Percentiles rank a stretch among this genome's conserved stretches.
Conservation (phyloP, 192 early-diverging fungal species). For the Coemansia sp. region DNA sequence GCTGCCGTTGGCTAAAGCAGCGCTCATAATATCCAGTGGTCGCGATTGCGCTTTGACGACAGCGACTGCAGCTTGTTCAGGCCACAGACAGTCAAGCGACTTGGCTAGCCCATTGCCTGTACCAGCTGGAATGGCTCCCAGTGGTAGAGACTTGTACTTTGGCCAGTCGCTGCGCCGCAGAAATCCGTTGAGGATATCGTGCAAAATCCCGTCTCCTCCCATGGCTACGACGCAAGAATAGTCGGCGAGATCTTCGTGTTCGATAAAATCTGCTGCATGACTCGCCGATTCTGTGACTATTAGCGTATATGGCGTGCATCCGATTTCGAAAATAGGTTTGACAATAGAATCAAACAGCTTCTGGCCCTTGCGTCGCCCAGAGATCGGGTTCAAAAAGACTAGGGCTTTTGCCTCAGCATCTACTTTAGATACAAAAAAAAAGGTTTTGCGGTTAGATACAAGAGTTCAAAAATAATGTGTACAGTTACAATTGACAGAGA, state of each 20-base stretch:
- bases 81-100: constrained; percentile 47
- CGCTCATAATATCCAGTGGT: constrained; percentile 62
- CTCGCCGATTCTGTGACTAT: constrained; percentile 39
- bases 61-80: constrained; percentile 58
- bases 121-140: constrained; percentile 52
- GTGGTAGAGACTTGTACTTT: constrained; percentile 37
- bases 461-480: neutral
- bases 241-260: constrained; percentile 38
- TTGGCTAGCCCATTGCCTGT: constrained; percentile 56
- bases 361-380: constrained; percentile 44
- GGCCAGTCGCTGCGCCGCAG: constrained; percentile 48
- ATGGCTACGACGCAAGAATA: constrained; percentile 44
- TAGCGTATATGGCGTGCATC: constrained; percentile 36
- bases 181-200: constrained; percentile 55
- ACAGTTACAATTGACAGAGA: neutral
- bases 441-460: neutral
- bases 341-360: constrained; percentile 52
- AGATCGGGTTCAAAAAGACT: constrained; percentile 50
- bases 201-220: constrained; percentile 55
- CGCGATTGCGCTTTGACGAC: constrained; percentile 55
- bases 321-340: constrained; percentile 52
- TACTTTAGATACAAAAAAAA: constrained; percentile 14
- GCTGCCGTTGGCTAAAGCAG: constrained; percentile 46
- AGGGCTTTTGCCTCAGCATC: constrained; percentile 28
- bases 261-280: constrained; percentile 34